phyloP scores from a whole-genome alignment of 1,284 basidiomycete species.

The Cryptococcus wingfieldii region DNA sequence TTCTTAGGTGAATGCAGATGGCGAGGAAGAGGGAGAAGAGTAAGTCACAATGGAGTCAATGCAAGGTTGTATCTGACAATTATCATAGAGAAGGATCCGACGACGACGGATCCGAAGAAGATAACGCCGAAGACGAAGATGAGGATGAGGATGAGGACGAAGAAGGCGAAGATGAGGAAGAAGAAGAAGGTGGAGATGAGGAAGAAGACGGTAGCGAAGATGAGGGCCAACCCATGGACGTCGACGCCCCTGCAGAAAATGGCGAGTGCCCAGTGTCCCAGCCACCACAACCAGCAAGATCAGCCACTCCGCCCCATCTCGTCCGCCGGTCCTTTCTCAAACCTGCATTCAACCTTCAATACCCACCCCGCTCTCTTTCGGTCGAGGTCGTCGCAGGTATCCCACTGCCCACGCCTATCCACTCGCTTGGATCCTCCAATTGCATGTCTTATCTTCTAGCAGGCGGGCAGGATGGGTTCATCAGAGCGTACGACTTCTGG shows the following conservation, averaged over 20 bases:
- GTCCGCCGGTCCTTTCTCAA: constrained; percentile 34
- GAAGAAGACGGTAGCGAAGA: constrained; percentile 22
- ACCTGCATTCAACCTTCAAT: constrained; percentile 17
- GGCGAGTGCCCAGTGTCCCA: constrained; percentile 12
- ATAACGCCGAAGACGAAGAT: constrained; percentile 19
- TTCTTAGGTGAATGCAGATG: constrained; percentile 10
- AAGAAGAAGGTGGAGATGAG: constrained; percentile 18
- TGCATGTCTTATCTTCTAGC: constrained; percentile 87
- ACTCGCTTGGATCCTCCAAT: constrained; percentile 75
- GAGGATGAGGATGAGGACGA: constrained; percentile 11
- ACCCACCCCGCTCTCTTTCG: constrained; percentile 59
- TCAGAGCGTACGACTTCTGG: constrained; percentile 90
- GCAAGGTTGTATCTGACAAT: not conserved
- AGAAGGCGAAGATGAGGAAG: constrained; percentile 13
- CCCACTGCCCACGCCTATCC: constrained; percentile 80
- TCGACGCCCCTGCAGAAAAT: constrained; percentile 8
- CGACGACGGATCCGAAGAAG: constrained; percentile 16
- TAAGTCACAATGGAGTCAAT: constrained; percentile 1
- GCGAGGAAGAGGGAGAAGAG: constrained; percentile 15
- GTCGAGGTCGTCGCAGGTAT: constrained; percentile 93
- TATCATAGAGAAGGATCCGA: constrained; percentile 16
- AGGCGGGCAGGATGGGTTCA: constrained; percentile 88
- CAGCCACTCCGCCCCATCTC: constrained; percentile 27
- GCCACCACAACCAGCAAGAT: constrained; percentile 2
- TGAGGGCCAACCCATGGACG: constrained; percentile 21